Evolutionary conservation across 2,329 filamentous ascomycete genomes (phyloP).

Genomic region (Aspergillus puulaauensis): DNA sequence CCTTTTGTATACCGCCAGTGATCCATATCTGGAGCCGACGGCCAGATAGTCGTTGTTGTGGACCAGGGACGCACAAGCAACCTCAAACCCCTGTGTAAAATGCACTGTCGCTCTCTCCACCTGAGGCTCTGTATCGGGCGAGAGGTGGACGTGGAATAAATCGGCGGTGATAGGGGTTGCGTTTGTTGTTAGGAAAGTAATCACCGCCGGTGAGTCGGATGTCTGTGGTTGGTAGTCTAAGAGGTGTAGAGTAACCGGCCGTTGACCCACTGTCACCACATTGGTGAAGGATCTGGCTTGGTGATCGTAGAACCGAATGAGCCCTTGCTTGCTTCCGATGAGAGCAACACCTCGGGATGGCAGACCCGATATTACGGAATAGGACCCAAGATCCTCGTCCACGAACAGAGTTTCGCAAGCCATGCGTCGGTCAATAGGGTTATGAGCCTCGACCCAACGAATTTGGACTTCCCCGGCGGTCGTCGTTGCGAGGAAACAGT

Average conservation of each 20-base stretch:
- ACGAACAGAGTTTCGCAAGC: conserved; percentile 26
- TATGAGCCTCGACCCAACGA: conserved; percentile 22
- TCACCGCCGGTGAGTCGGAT: not conserved
- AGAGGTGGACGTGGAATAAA: conserved; percentile 25
- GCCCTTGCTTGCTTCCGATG: conserved; percentile 33
- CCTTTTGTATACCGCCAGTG: conserved; percentile 49
- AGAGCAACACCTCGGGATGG: conserved; percentile 33
- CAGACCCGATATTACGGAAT: conserved; percentile 30
- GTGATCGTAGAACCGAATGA: conserved; percentile 37
- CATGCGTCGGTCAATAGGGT: conserved; percentile 8
- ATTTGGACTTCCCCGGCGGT: conserved; percentile 32
- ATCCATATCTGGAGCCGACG: conserved; percentile 58
- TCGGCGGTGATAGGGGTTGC: conserved; percentile 26
- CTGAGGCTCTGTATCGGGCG: conserved; percentile 39
- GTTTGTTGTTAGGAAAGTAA: conserved; percentile 31
- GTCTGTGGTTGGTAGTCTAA: conserved; percentile 19
- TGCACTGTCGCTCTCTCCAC: conserved; percentile 22
- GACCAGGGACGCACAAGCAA: conserved; percentile 51
- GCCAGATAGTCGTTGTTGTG: conserved; percentile 37
- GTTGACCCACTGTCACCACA: conserved; percentile 25
- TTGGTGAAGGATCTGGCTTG: conserved; percentile 25
- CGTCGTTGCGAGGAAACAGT: conserved; percentile 34
- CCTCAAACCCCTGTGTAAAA: conserved; percentile 48
- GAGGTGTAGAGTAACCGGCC: conserved; percentile 30
- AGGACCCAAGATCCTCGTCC: conserved; percentile 31